Base-by-base conservation (phyloP, 495 filamentous ascomycete species). In the Trichodelitschia bisporula region DNA sequence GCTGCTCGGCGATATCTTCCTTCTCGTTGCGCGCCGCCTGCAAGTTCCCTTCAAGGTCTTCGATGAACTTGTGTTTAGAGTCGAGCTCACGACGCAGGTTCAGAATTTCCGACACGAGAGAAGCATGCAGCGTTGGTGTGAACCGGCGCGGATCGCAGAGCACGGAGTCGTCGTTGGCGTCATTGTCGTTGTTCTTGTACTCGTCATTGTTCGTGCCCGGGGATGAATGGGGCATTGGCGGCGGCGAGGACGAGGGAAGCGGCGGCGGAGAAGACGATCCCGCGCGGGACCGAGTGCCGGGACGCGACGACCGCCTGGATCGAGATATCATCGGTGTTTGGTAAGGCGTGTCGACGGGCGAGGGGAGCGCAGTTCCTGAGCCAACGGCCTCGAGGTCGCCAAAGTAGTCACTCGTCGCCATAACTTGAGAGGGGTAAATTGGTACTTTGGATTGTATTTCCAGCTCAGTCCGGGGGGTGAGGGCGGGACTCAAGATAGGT, bases 51-150 rank as follows among this genome's bases (percentile, higher is more conserved):
- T 99, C 89, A 19, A 99, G 55, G 19, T 61, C 61, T 46, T 90
- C 78, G 25, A 99, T 82, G 18, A 76, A 59, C 37, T 69, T 76
- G 13, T 71, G 59, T 47, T 89, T 93, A 25, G 67, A 73, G 45
- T 95, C 86, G 31, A 92, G 62, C 35, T 95, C 89, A 26, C 86
- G 61, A 3, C 80, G 68, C 26, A 99, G 50, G 1, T 69, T 66
- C 15, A 95, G 62, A 36, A 97, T 97, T 47, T 97, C 84, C 0
- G 84, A 79, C 4, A 97, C 83, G 4, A 97, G 60, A 27, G 76
- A 92, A 10, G 86, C 86, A 53, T 93, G 89, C 6, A 31, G 18
- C 8, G 29, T 31, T 20, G 86, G 86, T 3, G 86, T 95, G 41
- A 99, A 92, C 13, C 84, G 62, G 30, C 82, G 68, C 4, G 86